A percentile compares a stretch with the other conserved stretches of the same genome.
Conservation (phyloP, 2,329 filamentous ascomycete genomes). For the Emmonsia crescens region DNA sequence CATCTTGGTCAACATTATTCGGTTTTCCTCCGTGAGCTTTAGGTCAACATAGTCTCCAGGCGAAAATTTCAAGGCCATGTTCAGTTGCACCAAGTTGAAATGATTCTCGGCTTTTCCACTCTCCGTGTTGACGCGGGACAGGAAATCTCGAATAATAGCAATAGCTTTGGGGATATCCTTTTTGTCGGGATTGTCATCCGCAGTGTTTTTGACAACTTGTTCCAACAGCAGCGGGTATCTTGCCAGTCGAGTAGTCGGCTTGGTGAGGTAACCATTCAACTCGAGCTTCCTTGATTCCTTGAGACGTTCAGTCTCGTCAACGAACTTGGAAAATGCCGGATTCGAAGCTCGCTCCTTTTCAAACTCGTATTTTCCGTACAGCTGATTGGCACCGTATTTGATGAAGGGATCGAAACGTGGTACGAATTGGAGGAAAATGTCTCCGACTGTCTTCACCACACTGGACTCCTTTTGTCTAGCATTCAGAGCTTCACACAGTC, state of each 20-base stretch:
- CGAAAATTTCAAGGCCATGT: slow-evolving; percentile 82
- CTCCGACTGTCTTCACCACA: slow-evolving; percentile 79
- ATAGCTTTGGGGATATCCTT: slow-evolving; percentile 87
- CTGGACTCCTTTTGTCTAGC: slow-evolving; percentile 81
- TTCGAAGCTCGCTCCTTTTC: slow-evolving; percentile 90
- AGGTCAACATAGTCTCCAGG: slow-evolving; percentile 86
- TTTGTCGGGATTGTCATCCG: slow-evolving; percentile 79
- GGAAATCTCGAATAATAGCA: slow-evolving; percentile 71
- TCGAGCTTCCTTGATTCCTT: slow-evolving; percentile 96
- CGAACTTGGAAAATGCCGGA: slow-evolving; percentile 74
- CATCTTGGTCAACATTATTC: slow-evolving; percentile 89
- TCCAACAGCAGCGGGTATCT: slow-evolving; percentile 88
- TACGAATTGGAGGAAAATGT: slow-evolving; percentile 87
- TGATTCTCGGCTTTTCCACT: slow-evolving; percentile 96
- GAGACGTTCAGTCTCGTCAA: slow-evolving; percentile 89
- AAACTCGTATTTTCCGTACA: slow-evolving; percentile 96
- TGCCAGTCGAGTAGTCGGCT: slow-evolving; percentile 88
- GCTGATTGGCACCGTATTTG: slow-evolving; percentile 85
- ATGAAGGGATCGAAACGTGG: slow-evolving; percentile 94
- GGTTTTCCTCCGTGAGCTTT: slow-evolving; percentile 84
- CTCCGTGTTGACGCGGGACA: slow-evolving; percentile 83
- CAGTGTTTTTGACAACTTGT: slow-evolving; percentile 82
- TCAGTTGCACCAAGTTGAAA: slow-evolving; percentile 86
- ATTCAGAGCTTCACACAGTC: slow-evolving; percentile 78
- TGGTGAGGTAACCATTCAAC: slow-evolving; percentile 93